Base-by-base conservation (phyloP, 2,329 filamentous ascomycete genomes). In the Aureobasidium sp. region DNA sequence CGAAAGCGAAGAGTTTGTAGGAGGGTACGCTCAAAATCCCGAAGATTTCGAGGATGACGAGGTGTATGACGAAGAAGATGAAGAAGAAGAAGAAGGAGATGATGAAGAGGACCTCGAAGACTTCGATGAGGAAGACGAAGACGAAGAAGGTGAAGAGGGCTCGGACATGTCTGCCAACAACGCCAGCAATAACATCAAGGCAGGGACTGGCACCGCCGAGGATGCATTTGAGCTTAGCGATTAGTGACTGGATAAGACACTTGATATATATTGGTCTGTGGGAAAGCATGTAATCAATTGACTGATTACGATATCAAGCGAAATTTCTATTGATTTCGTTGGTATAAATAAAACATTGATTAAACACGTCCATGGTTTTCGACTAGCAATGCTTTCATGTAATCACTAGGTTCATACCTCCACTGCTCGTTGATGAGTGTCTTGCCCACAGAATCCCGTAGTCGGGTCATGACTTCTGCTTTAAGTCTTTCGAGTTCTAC, bases 171-270 rank as follows among this genome's bases (percentile, higher is more conserved):
- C 57, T 9, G 57, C 45, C 30, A 54, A 8, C 36, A 62, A 57
- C 47, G 48, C 37, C 48, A 55, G 42, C 25, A 60, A 30, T 27
- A 44, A 57, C 25, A 63, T 65, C 62, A 65, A 65, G 34, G 62
- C 59, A 29, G 64, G 64, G 15, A 65, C 64, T 3, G 64, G 64
- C 25, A 65, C 63, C 25, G 59, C 48, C 16, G 64, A 65, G 8
- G 64, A 65, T 53, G 64, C 64, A 15, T 65, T 65, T 52, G 64
- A 65, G 52, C 52, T 65, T 21, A 65, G 64, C 39, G 64, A 65
- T 63, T 65, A 58, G 54, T 16, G 25, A 7, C 42, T 48, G 54
- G 32, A 47, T n/a, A 48, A 47, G 42, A 5, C 30, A 58, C 13
- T 37, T n/a, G 42, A 39, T 27, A 27, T 21, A 21, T 39, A 58